Conservation (phyloP, 2,329 filamentous ascomycete species). For the Aphanoascus verrucosus region DNA sequence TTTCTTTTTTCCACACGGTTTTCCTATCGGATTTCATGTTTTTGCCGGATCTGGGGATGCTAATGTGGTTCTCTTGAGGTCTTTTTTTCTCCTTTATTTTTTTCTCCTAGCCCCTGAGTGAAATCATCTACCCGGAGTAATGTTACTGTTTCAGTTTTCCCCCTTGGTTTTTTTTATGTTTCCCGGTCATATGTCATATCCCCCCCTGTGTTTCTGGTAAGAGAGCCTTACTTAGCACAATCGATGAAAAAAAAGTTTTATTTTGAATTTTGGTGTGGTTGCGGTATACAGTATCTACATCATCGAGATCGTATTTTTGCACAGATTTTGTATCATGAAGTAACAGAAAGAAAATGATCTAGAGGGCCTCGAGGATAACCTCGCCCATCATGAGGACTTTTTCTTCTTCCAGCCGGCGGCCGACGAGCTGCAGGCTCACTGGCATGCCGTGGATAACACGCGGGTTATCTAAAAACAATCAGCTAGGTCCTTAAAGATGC, state of each 20-base stretch:
- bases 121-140: neutral
- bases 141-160: neutral
- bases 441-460: conserved; percentile 31
- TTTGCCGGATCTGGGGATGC: neutral
- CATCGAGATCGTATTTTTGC: too few species aligned
- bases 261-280: neutral
- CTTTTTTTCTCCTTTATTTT: neutral
- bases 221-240: conserved; percentile 1
- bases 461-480: conserved; percentile 35
- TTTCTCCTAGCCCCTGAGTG: neutral
- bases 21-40: neutral
- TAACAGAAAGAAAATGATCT: neutral
- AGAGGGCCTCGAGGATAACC: conserved; percentile 24
- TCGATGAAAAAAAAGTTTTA: neutral
- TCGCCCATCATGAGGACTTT: conserved; percentile 30
- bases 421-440: conserved; percentile 24
- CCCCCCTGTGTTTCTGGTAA: neutral
- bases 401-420: conserved; percentile 24
- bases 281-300: too few species aligned
- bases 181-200: neutral
- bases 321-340: too few species aligned
- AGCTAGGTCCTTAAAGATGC: too few species aligned
- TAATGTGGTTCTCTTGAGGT: neutral
- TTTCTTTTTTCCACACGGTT: neutral
- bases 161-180: neutral